Percentiles rank a stretch among this genome's conserved stretches.
Conservation (phyloP, 2,329 filamentous ascomycete species). For the Calonectria pauciramosa region DNA sequence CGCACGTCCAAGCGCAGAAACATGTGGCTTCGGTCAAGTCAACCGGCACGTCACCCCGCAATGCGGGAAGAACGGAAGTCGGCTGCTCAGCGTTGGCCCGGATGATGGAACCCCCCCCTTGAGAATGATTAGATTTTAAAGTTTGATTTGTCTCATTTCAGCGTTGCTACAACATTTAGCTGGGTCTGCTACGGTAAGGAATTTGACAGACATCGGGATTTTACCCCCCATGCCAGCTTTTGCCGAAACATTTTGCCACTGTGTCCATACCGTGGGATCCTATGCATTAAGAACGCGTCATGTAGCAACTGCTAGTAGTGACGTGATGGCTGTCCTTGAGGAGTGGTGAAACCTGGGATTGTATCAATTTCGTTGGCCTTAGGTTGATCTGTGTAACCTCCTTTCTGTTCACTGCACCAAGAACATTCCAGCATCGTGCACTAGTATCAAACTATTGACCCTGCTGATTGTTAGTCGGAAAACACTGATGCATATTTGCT, state of each 20-base stretch:
- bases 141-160: not conserved
- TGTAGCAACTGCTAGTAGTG: not conserved
- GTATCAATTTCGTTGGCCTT: not conserved
- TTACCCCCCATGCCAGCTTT: not conserved
- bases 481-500: not conserved
- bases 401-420: not conserved
- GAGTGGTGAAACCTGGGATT: not conserved
- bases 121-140: not conserved
- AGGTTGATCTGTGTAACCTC: not conserved
- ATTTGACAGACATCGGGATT: not conserved
- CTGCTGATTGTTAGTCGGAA: too few relatives aligned
- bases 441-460: not conserved
- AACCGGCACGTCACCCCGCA: not conserved
- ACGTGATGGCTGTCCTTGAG: not conserved
- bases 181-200: not conserved
- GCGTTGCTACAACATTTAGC: not conserved
- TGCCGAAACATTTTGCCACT: not conserved
- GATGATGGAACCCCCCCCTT: not conserved
- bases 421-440: not conserved
- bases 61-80: not conserved
- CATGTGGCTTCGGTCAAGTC: not conserved
- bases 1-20: not conserved
- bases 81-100: not conserved
- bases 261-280: not conserved
- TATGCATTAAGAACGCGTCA: too few relatives aligned